Evolutionary conservation across 2,329 filamentous ascomycete genomes (phyloP).

Genomic region (Penicillium hesseltinei): DNA sequence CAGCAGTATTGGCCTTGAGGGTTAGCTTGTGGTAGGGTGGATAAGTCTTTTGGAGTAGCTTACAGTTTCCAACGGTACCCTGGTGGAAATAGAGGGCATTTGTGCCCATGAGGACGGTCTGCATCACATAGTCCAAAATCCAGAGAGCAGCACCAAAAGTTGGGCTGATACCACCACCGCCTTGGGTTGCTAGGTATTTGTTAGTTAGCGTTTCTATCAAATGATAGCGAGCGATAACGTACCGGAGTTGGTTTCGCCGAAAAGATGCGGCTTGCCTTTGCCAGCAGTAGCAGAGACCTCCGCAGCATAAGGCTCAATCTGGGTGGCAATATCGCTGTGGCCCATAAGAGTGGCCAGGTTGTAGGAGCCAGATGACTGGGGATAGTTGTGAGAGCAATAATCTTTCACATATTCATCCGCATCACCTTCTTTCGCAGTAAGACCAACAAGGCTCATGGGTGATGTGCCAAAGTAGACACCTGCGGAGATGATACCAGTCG

Average conservation of each 20-base stretch:
- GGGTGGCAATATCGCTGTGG: conserved; percentile 43
- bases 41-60: conserved; percentile 14
- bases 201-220: conserved; percentile 1
- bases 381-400: conserved; percentile 53
- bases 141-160: conserved; percentile 53
- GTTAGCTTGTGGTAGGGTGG: neutral
- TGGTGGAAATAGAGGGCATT: conserved; percentile 50
- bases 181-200: conserved; percentile 32
- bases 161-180: conserved; percentile 43
- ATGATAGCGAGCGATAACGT: neutral
- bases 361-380: conserved; percentile 40
- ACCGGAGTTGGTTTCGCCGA: conserved; percentile 54
- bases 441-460: conserved; percentile 38
- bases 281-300: conserved; percentile 43
- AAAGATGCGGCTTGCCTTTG: conserved; percentile 46
- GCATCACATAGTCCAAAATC: conserved; percentile 51
- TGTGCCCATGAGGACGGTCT: conserved; percentile 33
- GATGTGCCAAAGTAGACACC: conserved; percentile 38
- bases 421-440: conserved; percentile 39
- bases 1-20: conserved; percentile 46
- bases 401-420: conserved; percentile 42
- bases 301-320: conserved; percentile 41
- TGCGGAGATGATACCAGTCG: conserved; percentile 30
- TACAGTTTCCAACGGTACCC: conserved; percentile 53
- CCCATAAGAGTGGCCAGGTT: conserved; percentile 47